These are phyloP conservation scores for Dothideomycetes sp. DNA, from an alignment of 2,329 filamentous ascomycete species.

Conservation along the genomic window DNA sequence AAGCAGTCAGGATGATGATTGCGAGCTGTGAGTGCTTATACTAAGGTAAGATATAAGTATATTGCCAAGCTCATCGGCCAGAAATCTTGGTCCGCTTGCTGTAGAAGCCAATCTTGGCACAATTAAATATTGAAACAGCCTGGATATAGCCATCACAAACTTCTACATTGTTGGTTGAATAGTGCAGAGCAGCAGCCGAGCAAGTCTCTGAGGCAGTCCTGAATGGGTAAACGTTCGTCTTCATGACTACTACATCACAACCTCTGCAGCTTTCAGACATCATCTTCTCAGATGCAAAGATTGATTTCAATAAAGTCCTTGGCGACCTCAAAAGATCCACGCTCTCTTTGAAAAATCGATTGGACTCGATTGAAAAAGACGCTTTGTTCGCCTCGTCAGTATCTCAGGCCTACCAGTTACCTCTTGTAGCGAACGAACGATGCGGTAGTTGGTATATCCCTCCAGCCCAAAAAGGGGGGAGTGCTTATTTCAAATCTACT, in stretches of 20 bases:
- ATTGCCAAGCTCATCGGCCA: background rate
- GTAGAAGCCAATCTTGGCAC: too few species aligned
- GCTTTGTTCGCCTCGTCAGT: slow-evolving; percentile 61
- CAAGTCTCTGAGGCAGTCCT: too few species aligned
- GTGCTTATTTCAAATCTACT: slow-evolving; percentile 95
- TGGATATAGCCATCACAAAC: too few species aligned
- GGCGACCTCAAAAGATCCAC: slow-evolving; percentile 64
- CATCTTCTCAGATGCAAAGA: slow-evolving; percentile 44
- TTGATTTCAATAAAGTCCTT: slow-evolving; percentile 59
- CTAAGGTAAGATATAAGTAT: too few species aligned
- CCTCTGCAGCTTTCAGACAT: slow-evolving; percentile 23
- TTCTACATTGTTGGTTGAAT: too few species aligned
- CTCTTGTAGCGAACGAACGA: slow-evolving; percentile 82
- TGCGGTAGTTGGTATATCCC: slow-evolving; percentile 93
- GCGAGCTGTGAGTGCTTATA: background rate
- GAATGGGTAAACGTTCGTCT: too few species aligned
- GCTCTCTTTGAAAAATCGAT: slow-evolving; percentile 69
- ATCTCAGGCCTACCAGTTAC: slow-evolving; percentile 45
- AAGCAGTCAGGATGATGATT: too few species aligned
- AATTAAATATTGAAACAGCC: too few species aligned
- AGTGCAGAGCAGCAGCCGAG: too few species aligned
- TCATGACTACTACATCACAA: background rate
- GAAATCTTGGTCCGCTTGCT: background rate
- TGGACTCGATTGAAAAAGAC: slow-evolving; percentile 68
- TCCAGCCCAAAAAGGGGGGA: slow-evolving; percentile 52